Percentiles rank a stretch among this genome's conserved stretches.
Evolutionary conservation across 179 eudicot species (phyloP).

Genomic region (Actinidia chinensis): DNA sequence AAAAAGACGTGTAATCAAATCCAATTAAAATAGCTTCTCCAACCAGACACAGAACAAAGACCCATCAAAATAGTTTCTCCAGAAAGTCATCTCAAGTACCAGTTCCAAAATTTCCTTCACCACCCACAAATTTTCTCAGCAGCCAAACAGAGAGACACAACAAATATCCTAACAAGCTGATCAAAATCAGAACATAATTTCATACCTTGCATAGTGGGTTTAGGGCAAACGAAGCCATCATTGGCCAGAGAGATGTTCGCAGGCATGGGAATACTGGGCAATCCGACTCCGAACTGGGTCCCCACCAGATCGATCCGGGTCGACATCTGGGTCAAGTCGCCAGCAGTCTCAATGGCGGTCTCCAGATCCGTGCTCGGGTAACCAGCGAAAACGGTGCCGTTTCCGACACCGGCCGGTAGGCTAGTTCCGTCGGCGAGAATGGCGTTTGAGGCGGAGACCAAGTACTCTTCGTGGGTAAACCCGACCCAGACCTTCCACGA

Average conservation of each 20-base stretch:
- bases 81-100: not conserved
- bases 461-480: conserved; percentile 41
- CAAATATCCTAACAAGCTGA: not conserved
- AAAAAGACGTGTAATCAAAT: not conserved
- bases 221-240: conserved; percentile 71
- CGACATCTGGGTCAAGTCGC: conserved; percentile 56
- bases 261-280: conserved; percentile 60
- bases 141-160: not conserved
- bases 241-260: conserved; percentile 54
- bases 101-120: not conserved
- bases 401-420: conserved; percentile 57
- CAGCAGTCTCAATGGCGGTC: conserved; percentile 79
- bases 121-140: not conserved
- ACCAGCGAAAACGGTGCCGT: conserved; percentile 70
- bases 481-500: conserved; percentile 51
- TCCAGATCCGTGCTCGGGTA: conserved; percentile 62
- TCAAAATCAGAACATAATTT: not conserved
- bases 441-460: conserved; percentile 45
- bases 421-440: conserved; percentile 42
- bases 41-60: not conserved
- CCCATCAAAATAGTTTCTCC: not conserved
- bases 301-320: conserved; percentile 50
- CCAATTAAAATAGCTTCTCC: not conserved
- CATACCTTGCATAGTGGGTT: conserved; percentile 50
- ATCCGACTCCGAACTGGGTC: conserved; percentile 69